phyloP scores from a whole-genome alignment of 1,284 basidiomycete genomes.

The Abortiporus biennis region DNA sequence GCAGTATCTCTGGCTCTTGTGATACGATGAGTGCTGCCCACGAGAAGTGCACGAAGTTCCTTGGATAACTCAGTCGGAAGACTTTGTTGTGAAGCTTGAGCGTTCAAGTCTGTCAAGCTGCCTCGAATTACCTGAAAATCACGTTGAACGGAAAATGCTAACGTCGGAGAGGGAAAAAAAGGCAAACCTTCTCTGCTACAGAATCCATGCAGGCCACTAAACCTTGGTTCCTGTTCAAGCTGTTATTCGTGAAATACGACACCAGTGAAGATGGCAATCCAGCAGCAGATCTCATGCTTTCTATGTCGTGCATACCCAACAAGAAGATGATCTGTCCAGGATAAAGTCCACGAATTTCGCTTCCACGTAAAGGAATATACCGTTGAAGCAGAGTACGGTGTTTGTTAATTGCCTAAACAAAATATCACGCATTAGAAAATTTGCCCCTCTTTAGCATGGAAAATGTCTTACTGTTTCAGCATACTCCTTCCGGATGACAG shows the following conservation, averaged over 20 bases:
- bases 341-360: slow-evolving; percentile 74
- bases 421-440: background rate
- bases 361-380: slow-evolving; percentile 63
- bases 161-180: background rate
- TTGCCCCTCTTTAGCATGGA: slow-evolving; percentile 2
- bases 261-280: slow-evolving; percentile 82
- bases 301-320: slow-evolving; percentile 84
- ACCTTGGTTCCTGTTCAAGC: slow-evolving; percentile 67
- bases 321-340: slow-evolving; percentile 87
- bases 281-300: slow-evolving; percentile 78
- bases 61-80: slow-evolving; percentile 68
- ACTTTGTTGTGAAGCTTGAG: slow-evolving; percentile 74
- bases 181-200: slow-evolving; percentile 71
- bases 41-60: slow-evolving; percentile 75
- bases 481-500: slow-evolving; percentile 87
- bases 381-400: slow-evolving; percentile 63
- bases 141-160: background rate
- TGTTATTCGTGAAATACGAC: slow-evolving; percentile 87
- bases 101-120: slow-evolving; percentile 65
- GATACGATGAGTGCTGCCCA: slow-evolving; percentile 81
- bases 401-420: slow-evolving; percentile 53
- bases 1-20: slow-evolving; percentile 80
- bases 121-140: slow-evolving; percentile 61
- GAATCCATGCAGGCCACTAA: slow-evolving; percentile 78
- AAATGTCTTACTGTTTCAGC: slow-evolving; percentile 57